A percentile compares a stretch with the other conserved stretches of the same genome.
These are phyloP conservation scores for Kalmanozyma brasiliensis DNA, from an alignment of 1,284 basidiomycete species.

Conservation along the genomic window DNA sequence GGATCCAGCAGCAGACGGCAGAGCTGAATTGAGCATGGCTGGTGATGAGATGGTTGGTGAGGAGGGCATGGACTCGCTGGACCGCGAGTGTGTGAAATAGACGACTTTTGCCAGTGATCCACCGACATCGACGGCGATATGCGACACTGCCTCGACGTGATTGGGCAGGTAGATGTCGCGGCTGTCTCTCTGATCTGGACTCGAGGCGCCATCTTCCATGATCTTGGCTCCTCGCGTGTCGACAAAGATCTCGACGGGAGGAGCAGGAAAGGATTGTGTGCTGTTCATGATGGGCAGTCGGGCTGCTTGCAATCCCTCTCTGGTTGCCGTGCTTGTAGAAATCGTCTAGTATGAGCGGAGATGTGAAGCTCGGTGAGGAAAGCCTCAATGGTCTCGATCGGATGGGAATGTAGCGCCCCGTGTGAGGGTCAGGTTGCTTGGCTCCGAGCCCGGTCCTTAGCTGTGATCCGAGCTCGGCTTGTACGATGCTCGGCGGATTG, in stretches of 20 bases:
- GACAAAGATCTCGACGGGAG: slow-evolving; percentile 57
- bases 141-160: slow-evolving; percentile 65
- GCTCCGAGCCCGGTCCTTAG: too few species aligned
- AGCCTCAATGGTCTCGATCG: too few species aligned
- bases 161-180: slow-evolving; percentile 67
- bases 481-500: too few species aligned
- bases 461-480: too few species aligned
- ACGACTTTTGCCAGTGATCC: slow-evolving; percentile 98
- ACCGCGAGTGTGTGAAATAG: slow-evolving; percentile 79
- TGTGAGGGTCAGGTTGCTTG: too few species aligned
- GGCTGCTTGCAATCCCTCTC: not conserved
- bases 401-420: too few species aligned
- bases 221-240: slow-evolving; percentile 60
- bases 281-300: slow-evolving; percentile 33
- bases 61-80: slow-evolving; percentile 19
- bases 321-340: too few species aligned
- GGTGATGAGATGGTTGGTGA: slow-evolving; percentile 20
- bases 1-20: slow-evolving; percentile 11
- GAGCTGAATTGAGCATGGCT: slow-evolving; percentile 8
- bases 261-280: slow-evolving; percentile 40
- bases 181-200: slow-evolving; percentile 59
- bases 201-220: slow-evolving; percentile 57
- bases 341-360: too few species aligned
- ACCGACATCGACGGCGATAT: slow-evolving; percentile 73
- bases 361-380: too few species aligned